Evolutionary conservation across 1,284 basidiomycete genomes (phyloP).

Genomic region (Garcileccinum viscosum): DNA sequence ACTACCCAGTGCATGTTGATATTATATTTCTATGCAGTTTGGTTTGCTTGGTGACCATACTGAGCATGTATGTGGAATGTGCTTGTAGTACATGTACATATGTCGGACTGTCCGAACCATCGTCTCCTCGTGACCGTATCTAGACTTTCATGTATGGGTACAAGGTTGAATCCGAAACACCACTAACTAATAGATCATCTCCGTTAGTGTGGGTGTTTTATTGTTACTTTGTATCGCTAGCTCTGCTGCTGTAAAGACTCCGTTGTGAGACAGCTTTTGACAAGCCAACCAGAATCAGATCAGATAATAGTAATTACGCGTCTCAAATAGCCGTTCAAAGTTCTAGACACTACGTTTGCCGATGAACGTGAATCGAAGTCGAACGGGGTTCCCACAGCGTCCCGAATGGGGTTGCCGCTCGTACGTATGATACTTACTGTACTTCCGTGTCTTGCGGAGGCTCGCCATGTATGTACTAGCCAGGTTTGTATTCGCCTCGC

Average conservation of each 20-base stretch:
- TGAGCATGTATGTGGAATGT: not conserved
- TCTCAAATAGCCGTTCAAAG: not conserved
- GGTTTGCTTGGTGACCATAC: not conserved
- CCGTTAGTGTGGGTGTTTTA: not conserved
- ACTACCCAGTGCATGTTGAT: slow-evolving; percentile 22
- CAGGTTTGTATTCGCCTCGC: not conserved
- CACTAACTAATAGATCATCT: not conserved
- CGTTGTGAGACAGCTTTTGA: not conserved
- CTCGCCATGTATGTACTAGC: not conserved
- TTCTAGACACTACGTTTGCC: not conserved
- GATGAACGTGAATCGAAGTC: not conserved
- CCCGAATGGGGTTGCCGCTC: not conserved
- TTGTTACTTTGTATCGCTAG: not conserved
- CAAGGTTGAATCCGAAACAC: not conserved
- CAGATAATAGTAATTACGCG: not conserved
- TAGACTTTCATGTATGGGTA: not conserved
- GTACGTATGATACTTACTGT: not conserved
- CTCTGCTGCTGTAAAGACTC: not conserved
- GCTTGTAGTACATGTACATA: not conserved
- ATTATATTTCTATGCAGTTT: slow-evolving; percentile 15
- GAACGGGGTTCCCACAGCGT: not conserved
- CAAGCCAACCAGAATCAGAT: not conserved
- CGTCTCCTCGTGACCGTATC: not conserved
- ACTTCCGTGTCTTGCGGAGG: not conserved
- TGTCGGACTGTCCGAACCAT: not conserved